phyloP scores from a whole-genome alignment of 2,329 filamentous ascomycete genomes.

The Cordyceps fumosorosea region DNA sequence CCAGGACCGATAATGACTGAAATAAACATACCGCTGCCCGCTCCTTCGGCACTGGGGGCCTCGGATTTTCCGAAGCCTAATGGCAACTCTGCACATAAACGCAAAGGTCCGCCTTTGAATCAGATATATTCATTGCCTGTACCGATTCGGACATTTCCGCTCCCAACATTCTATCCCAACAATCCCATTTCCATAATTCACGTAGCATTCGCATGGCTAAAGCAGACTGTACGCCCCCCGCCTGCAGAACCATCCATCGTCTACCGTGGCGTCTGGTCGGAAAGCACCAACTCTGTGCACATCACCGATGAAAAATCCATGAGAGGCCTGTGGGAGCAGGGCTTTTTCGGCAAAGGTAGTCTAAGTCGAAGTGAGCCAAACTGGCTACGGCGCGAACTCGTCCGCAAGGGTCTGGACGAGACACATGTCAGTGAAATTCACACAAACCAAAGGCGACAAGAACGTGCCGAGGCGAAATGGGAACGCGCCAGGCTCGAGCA shows the following conservation, averaged over 20 bases:
- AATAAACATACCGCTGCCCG: background rate
- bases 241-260: conserved; percentile 56
- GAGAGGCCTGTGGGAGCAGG: conserved; percentile 85
- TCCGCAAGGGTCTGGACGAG: conserved; percentile 57
- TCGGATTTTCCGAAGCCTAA: conserved; percentile 18
- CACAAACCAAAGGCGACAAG: conserved; percentile 69
- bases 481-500: conserved; percentile 84
- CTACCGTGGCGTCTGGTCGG: conserved; percentile 74
- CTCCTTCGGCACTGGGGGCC: conserved; percentile 15
- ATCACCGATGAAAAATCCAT: conserved; percentile 71
- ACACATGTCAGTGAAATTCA: conserved; percentile 73
- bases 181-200: conserved; percentile 86
- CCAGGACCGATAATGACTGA: conserved; percentile 6
- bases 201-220: conserved; percentile 69
- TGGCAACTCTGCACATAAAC: conserved; percentile 22
- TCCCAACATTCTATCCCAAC: conserved; percentile 83
- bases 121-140: conserved; percentile 76
- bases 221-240: conserved; percentile 62
- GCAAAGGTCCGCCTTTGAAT: conserved; percentile 43
- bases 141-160: conserved; percentile 73
- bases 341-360: conserved; percentile 93
- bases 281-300: conserved; percentile 74
- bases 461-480: conserved; percentile 79
- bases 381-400: conserved; percentile 81
- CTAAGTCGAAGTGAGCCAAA: conserved; percentile 91